Percentiles rank a stretch among this genome's conserved stretches.
phyloP scores from a whole-genome alignment of 2,329 filamentous ascomycete species.

The Ophiostoma novo-ulmi region DNA sequence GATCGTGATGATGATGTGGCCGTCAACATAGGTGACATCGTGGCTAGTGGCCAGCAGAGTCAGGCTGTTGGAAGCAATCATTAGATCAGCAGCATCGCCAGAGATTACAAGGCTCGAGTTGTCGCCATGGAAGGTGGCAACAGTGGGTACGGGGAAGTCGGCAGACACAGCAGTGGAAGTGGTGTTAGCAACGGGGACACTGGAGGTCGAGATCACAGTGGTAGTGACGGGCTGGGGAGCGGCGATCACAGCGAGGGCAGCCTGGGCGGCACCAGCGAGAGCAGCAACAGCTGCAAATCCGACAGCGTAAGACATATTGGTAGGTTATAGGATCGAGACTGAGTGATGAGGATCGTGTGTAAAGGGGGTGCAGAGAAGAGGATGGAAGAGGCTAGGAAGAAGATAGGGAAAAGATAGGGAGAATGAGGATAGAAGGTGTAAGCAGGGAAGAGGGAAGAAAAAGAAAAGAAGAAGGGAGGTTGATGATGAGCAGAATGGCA shows the following conservation, averaged over 20 bases:
- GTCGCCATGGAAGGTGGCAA: neutral
- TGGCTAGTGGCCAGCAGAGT: neutral
- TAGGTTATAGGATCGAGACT: neutral
- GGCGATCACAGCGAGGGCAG: neutral
- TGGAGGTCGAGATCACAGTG: neutral
- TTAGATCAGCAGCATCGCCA: neutral
- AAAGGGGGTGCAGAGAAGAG: neutral
- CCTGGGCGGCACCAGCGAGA: neutral
- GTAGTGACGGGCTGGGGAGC: neutral
- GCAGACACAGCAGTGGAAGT: neutral
- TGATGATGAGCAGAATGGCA: neutral
- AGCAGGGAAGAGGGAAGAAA: neutral
- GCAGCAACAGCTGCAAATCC: neutral
- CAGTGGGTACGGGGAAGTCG: neutral
- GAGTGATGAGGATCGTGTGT: neutral
- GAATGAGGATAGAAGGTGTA: neutral
- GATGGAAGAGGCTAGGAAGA: neutral
- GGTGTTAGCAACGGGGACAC: neutral
- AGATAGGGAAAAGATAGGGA: neutral
- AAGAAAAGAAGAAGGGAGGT: neutral
- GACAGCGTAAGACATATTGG: conserved; percentile 6
- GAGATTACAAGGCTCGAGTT: neutral
- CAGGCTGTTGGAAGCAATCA: neutral
- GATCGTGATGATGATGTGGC: conserved; percentile 14
- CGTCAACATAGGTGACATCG: neutral